Conservation (phyloP, 257 asterid species). For the Fraxinus anomala region DNA sequence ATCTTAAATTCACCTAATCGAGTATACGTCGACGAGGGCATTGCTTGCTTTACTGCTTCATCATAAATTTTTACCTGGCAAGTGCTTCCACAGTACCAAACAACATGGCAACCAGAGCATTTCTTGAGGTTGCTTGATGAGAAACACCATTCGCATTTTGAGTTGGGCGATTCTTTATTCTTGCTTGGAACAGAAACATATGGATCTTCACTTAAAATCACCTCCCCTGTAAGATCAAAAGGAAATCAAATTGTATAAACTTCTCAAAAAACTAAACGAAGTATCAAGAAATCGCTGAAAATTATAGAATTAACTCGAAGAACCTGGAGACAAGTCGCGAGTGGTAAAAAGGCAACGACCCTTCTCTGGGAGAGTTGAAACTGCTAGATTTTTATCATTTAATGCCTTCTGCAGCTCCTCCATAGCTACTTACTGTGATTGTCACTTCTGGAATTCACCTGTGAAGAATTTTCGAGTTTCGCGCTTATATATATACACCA, state of each 20-base stretch:
- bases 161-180: constrained; percentile 50
- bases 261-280: background rate
- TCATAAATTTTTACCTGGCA: constrained; percentile 65
- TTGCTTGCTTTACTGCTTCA: background rate
- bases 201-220: constrained; percentile 69
- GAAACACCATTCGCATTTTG: constrained; percentile 88
- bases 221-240: constrained; percentile 60
- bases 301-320: background rate
- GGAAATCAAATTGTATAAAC: background rate
- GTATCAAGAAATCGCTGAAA: constrained; percentile 17
- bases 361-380: constrained; percentile 59
- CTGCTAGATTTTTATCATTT: constrained; percentile 36
- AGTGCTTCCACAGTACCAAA: constrained; percentile 68
- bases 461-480: background rate
- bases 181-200: constrained; percentile 79
- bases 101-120: constrained; percentile 88
- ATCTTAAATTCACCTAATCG: background rate
- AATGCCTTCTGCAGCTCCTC: constrained; percentile 56
- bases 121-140: constrained; percentile 60
- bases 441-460: background rate
- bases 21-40: background rate
- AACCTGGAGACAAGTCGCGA: constrained; percentile 81
- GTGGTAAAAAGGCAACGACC: constrained; percentile 83
- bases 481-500: background rate
- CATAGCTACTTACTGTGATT: constrained; percentile 35